phyloP scores from a whole-genome alignment of 2,329 filamentous ascomycete species.

The Xylaria sp. region DNA sequence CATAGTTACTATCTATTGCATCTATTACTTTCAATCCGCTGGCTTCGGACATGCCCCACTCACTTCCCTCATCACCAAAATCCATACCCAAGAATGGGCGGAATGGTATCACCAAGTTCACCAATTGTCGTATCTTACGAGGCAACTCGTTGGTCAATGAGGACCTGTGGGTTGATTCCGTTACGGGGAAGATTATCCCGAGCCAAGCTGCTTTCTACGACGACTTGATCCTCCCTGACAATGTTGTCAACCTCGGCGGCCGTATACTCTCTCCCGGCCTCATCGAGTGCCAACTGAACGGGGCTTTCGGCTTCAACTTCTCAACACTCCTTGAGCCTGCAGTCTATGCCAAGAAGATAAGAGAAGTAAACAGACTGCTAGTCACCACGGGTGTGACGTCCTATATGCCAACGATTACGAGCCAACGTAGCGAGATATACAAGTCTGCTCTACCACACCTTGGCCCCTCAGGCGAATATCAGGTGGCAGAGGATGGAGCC shows the following conservation, averaged over 20 bases:
- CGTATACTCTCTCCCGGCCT: slow-evolving; percentile 85
- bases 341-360: slow-evolving; percentile 74
- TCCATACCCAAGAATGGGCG: slow-evolving; percentile 53
- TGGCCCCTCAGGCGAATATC: slow-evolving; percentile 68
- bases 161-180: slow-evolving; percentile 88
- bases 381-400: slow-evolving; percentile 84
- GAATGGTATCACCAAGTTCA: slow-evolving; percentile 78
- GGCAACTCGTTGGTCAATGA: slow-evolving; percentile 70
- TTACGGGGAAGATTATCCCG: slow-evolving; percentile 80
- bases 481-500: slow-evolving; percentile 70
- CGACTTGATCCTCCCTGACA: slow-evolving; percentile 70
- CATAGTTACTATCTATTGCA: background rate
- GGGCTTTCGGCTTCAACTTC: slow-evolving; percentile 92
- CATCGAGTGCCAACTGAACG: slow-evolving; percentile 92
- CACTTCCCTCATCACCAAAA: slow-evolving; percentile 48
- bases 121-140: slow-evolving; percentile 81
- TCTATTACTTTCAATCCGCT: background rate
- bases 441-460: slow-evolving; percentile 79
- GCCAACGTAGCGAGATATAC: slow-evolving; percentile 81
- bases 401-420: slow-evolving; percentile 85
- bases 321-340: slow-evolving; percentile 72
- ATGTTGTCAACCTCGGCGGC: slow-evolving; percentile 78
- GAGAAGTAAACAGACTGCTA: slow-evolving; percentile 72
- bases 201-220: slow-evolving; percentile 72
- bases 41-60: slow-evolving; percentile 41